Percentiles rank a stretch among this genome's conserved stretches.
phyloP scores from a whole-genome alignment of 768 basidiomycete species.

The Royoungia palumana region DNA sequence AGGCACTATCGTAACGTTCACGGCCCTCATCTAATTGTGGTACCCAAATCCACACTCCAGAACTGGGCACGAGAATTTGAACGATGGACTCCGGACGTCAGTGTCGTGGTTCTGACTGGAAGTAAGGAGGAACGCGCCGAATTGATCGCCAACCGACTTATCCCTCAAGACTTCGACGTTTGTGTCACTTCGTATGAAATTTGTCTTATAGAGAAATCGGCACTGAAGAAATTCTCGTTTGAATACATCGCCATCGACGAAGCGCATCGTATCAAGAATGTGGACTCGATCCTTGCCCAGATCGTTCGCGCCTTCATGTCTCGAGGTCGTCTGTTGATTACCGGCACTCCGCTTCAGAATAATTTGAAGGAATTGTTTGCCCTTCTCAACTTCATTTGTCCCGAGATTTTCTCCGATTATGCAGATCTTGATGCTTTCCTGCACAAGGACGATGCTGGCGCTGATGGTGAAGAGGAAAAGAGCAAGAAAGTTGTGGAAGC shows the following conservation, averaged over 20 bases:
- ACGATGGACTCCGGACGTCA: conserved; percentile 88
- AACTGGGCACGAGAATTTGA: conserved; percentile 96
- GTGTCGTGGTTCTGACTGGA: conserved; percentile 77
- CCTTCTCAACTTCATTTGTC: conserved; percentile 91
- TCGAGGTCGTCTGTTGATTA: conserved; percentile 88
- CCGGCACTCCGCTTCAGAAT: conserved; percentile 96
- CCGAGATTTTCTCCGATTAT: conserved; percentile 92
- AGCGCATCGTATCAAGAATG: conserved; percentile 99
- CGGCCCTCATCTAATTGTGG: conserved; percentile 86
- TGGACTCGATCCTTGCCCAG: conserved; percentile 91
- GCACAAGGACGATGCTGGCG: conserved; percentile 75
- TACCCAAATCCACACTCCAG: conserved; percentile 97
- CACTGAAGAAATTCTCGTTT: conserved; percentile 92
- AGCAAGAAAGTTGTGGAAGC: conserved; percentile 95
- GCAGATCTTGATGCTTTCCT: conserved; percentile 91
- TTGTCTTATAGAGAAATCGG: conserved; percentile 90
- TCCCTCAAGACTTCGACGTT: conserved; percentile 88
- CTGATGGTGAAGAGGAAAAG: conserved; percentile 72
- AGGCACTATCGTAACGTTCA: conserved; percentile 72
- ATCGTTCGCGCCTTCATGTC: conserved; percentile 90
- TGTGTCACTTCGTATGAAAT: conserved; percentile 97
- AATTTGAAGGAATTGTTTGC: conserved; percentile 95
- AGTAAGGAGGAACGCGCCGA: conserved; percentile 86
- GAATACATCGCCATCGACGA: conserved; percentile 99
- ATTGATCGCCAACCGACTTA: conserved; percentile 71